A percentile compares a stretch with the other conserved stretches of the same genome.
These are phyloP conservation scores for Microbotryum violaceum DNA, from an alignment of 1,284 basidiomycete genomes.

Conservation along the genomic window DNA sequence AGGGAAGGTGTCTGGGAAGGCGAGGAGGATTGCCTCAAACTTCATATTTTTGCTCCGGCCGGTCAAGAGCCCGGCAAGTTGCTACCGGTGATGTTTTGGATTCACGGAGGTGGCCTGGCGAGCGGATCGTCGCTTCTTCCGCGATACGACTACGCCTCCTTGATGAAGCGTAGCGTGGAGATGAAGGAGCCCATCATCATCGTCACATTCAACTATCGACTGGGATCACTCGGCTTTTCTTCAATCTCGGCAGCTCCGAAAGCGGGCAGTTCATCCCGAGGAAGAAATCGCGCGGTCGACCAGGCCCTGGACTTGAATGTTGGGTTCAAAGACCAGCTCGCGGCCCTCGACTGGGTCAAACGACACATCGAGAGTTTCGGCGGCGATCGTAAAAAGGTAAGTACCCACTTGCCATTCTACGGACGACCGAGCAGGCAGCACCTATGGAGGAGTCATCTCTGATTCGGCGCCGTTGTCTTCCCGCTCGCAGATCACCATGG, in stretches of 20 bases:
- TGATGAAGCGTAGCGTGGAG: conserved; percentile 17
- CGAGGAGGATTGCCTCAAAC: conserved; percentile 28
- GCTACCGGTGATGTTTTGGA: conserved; percentile 26
- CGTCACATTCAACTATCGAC: conserved; percentile 29
- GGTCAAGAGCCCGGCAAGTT: conserved; percentile 12
- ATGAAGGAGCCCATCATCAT: conserved; percentile 24
- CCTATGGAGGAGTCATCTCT: neutral
- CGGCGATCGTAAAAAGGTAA: conserved; percentile 17
- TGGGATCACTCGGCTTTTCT: conserved; percentile 26
- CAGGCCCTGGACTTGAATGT: conserved; percentile 29
- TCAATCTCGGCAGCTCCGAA: conserved; percentile 13
- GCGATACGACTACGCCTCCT: conserved; percentile 18
- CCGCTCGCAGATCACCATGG: conserved; percentile 15
- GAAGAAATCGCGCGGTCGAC: neutral
- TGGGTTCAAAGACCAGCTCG: conserved; percentile 28
- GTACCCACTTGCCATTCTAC: neutral
- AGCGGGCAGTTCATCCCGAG: conserved; percentile 21
- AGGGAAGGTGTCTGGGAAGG: conserved; percentile 21
- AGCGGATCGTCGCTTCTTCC: conserved; percentile 16
- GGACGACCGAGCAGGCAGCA: no score
- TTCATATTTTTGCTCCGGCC: conserved; percentile 25
- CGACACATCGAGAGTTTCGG: conserved; percentile 22
- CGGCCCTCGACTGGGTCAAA: conserved; percentile 24
- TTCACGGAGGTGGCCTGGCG: conserved; percentile 25
- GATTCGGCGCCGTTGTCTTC: neutral